Percentiles rank a stretch among this genome's conserved stretches.
Evolutionary conservation across 1,284 basidiomycete species (phyloP).

Genomic region (Boletellus deceptivus): DNA sequence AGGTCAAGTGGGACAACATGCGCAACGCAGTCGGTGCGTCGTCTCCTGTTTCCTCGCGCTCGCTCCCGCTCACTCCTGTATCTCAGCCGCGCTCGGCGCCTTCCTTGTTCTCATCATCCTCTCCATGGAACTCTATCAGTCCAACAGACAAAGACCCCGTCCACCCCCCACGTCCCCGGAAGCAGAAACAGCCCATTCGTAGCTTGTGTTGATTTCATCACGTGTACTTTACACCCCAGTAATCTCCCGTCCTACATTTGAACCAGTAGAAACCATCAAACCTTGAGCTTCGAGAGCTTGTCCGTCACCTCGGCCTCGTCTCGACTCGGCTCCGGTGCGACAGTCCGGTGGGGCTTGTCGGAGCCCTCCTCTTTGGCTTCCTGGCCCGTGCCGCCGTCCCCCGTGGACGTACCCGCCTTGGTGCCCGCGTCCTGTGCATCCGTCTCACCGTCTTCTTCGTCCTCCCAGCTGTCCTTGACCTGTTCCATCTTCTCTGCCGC

Average conservation of each 20-base stretch:
- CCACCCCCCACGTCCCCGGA: constrained; percentile 22
- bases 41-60: neutral
- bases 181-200: constrained; percentile 18
- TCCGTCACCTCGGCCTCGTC: constrained; percentile 38
- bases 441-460: constrained; percentile 51
- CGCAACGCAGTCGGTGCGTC: constrained; percentile 78
- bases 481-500: constrained; percentile 48
- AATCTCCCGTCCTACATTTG: constrained; percentile 9
- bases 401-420: constrained; percentile 2
- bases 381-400: neutral
- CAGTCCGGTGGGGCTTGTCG: constrained; percentile 3
- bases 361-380: neutral
- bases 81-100: constrained; percentile 56
- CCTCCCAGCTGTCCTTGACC: constrained; percentile 75
- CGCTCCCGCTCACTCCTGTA: constrained; percentile 4
- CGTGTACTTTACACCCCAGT: constrained; percentile 21
- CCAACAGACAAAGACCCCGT: constrained; percentile 37
- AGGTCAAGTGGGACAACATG: constrained; percentile 91
- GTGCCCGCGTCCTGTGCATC: constrained; percentile 1
- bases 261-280: constrained; percentile 16
- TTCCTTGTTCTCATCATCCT: constrained; percentile 68
- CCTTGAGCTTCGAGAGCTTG: constrained; percentile 43
- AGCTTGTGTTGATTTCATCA: constrained; percentile 5
- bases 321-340: constrained; percentile 5
- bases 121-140: constrained; percentile 59